Evolutionary conservation across 768 basidiomycete genomes (phyloP).

Genomic region (Phylloporus sp.): DNA sequence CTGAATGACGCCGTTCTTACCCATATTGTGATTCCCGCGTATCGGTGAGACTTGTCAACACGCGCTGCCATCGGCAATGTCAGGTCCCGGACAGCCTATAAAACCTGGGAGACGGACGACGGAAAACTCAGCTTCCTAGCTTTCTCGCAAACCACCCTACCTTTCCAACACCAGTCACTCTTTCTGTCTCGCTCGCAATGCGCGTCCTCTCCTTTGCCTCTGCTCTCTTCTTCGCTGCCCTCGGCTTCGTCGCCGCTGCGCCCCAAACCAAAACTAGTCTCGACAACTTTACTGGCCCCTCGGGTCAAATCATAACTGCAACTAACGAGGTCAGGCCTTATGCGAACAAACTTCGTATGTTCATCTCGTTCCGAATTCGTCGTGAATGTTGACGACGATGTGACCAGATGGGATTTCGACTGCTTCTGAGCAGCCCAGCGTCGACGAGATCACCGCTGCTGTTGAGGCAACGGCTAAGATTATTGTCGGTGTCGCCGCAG

Average conservation of each 20-base stretch:
- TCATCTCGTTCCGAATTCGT: rapidly evolving
- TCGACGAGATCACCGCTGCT: neutral
- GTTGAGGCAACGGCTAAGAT: neutral
- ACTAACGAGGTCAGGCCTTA: no score
- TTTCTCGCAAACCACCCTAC: neutral
- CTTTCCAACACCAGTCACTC: conserved; percentile 8
- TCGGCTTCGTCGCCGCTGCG: conserved; percentile 18
- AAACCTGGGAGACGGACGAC: neutral
- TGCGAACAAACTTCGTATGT: conserved; percentile 6
- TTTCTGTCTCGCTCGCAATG: conserved; percentile 15
- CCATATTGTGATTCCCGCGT: neutral
- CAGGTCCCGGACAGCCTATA: neutral
- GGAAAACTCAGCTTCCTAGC: neutral
- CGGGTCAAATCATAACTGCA: no score
- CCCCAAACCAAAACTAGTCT: no score
- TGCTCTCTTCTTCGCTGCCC: conserved; percentile 13
- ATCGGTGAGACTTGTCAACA: no score
- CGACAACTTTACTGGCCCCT: no score
- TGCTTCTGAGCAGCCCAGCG: neutral
- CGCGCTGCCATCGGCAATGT: neutral
- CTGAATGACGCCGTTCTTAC: no score
- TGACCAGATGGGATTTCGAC: neutral
- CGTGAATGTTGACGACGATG: neutral
- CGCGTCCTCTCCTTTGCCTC: conserved; percentile 25
- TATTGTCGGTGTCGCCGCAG: neutral